Base-by-base conservation (phyloP, 2,329 filamentous ascomycete genomes). In the Cordyceps javanica region DNA sequence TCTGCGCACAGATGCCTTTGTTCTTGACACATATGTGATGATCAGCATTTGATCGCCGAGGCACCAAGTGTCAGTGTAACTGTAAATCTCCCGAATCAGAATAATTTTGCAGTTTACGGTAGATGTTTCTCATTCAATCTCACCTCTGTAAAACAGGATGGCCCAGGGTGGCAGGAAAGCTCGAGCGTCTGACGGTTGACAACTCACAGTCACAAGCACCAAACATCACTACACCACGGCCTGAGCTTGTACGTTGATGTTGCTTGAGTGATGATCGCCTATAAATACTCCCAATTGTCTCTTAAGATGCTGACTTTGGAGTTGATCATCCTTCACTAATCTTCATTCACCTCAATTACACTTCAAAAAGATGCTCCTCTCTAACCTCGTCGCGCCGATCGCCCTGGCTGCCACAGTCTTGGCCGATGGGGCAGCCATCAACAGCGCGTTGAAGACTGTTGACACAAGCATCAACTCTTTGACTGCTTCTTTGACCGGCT, bases 401-500 rank as follows among this genome's bases (percentile, higher is more conserved):
- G 55, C 55, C 19, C 30, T 53, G 16, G 48, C 48, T 10, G 55
- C 55, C 26, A 57, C 55, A 1, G 55, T 51, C 26, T 16, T 57
- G 26, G 55, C 55, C 19, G 55, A 57, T 23, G 55, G 26, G 21
- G 46, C 55, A 3, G 55, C 55, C 36, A 32, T 57, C 25, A 51
- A 57, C 36, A 8, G 8, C 3, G 55, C 38, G 10, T 21, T 57
- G 10, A 34, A 57, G 38, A 38, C 46, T 19, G 36, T 57, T 5
- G 55, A 57, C 16, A 13, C 16, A 5, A 19, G 50, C 38, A 51
- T 52, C 46, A 45, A 52, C 6, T 6, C 45, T 13, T 48, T 57
- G 28, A 57, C 45, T 23, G 25, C 46, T 3, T 34, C 19, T 8
- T 38, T 57, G 2, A 51, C 23, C 14, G 28, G 46, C 19, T 57